phyloP scores from a whole-genome alignment of 2,329 filamentous ascomycete genomes.

The Raffaelea deltoideospora region DNA sequence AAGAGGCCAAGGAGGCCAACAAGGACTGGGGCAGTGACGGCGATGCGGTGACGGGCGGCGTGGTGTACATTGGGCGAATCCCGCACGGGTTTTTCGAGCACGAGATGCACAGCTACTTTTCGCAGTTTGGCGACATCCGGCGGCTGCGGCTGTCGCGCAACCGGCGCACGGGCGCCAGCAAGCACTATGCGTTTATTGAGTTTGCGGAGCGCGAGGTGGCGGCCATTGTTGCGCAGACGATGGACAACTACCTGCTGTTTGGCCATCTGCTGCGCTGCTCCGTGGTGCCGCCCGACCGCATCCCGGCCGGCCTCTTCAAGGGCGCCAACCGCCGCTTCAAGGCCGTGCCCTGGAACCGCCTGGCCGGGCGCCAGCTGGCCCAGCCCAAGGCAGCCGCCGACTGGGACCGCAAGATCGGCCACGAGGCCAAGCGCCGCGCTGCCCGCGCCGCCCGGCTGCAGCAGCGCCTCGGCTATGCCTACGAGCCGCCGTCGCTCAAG shows the following conservation, averaged over 20 bases:
- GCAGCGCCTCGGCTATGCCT: slow-evolving; percentile 63
- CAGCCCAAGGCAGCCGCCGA: slow-evolving; percentile 55
- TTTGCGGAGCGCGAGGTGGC: slow-evolving; percentile 67
- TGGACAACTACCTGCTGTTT: slow-evolving; percentile 96
- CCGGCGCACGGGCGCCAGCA: slow-evolving; percentile 77
- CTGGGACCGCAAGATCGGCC: slow-evolving; percentile 65
- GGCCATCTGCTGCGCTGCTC: slow-evolving; percentile 78
- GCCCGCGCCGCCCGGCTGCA: slow-evolving; percentile 61
- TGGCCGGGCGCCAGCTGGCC: slow-evolving; percentile 61
- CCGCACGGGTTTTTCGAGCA: slow-evolving; percentile 79
- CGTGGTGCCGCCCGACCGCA: slow-evolving; percentile 52
- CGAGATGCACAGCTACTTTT: slow-evolving; percentile 86
- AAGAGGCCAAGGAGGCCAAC: slow-evolving; percentile 11
- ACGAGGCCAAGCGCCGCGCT: slow-evolving; percentile 55
- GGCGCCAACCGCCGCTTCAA: slow-evolving; percentile 86
- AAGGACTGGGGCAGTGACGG: slow-evolving; percentile 20
- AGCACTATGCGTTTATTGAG: slow-evolving; percentile 92
- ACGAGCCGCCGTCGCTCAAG: slow-evolving; percentile 61
- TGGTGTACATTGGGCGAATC: slow-evolving; percentile 71
- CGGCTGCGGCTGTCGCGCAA: slow-evolving; percentile 76
- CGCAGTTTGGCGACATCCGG: slow-evolving; percentile 75
- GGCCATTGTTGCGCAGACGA: slow-evolving; percentile 82
- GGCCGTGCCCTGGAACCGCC: slow-evolving; percentile 67
- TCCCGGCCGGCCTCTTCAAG: slow-evolving; percentile 75
- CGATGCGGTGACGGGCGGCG: slow-evolving; percentile 36